A percentile compares a stretch with the other conserved stretches of the same genome.
Conservation (phyloP, 257 asterid species). For the Solanum chilense region DNA sequence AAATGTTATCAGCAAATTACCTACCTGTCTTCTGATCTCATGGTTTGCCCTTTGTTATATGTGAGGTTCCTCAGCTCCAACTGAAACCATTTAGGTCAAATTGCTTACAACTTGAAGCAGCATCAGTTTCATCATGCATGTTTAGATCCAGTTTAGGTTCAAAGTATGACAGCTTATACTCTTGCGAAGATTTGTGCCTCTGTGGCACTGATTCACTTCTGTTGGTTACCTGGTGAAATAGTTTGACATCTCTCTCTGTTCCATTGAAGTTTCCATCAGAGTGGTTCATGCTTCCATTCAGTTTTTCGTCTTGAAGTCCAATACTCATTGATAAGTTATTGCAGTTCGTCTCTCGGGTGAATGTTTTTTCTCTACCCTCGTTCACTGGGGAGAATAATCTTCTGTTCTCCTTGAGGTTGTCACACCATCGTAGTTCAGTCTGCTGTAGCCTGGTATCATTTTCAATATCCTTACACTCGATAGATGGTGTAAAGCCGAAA, state of each 20-base stretch:
- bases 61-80: constrained; percentile 35
- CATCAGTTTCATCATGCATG: constrained; percentile 36
- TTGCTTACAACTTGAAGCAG: constrained; percentile 54
- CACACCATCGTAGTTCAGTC: constrained; percentile 36
- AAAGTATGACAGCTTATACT: constrained; percentile 29
- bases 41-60: background rate
- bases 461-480: constrained; percentile 11
- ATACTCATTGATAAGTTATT: constrained; percentile 53
- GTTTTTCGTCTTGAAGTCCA: constrained; percentile 40
- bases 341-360: constrained; percentile 17
- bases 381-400: constrained; percentile 14
- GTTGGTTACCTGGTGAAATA: background rate
- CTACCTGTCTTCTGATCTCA: background rate
- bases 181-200: constrained; percentile 27
- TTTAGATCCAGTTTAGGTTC: constrained; percentile 69
- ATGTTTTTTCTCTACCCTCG: constrained; percentile 29
- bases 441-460: constrained; percentile 25
- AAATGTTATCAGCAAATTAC: background rate
- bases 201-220: constrained; percentile 20
- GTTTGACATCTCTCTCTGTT: constrained; percentile 18
- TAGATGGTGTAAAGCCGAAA: constrained; percentile 21
- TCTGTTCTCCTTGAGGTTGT: constrained; percentile 28
- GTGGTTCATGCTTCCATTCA: constrained; percentile 22
- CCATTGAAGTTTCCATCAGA: constrained; percentile 10
- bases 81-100: constrained; percentile 61